Evolutionary conservation across 768 basidiomycete genomes (phyloP).

Genomic region (Tulasnella sp.): DNA sequence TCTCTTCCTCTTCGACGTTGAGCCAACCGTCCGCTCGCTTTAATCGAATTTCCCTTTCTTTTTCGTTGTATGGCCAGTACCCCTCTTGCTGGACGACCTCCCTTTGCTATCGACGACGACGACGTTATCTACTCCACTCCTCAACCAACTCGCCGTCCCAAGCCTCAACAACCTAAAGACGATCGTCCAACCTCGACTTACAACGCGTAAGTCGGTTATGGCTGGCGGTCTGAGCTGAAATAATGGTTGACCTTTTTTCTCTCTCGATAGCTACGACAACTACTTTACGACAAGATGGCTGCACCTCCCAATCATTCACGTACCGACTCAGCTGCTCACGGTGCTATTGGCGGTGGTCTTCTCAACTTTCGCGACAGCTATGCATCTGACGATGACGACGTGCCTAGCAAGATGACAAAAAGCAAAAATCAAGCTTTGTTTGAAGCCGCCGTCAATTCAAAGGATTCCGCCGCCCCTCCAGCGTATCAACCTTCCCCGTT

Average conservation of each 20-base stretch:
- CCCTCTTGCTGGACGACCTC: constrained; percentile 14
- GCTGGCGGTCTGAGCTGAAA: constrained; percentile 1
- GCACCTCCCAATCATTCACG: neutral
- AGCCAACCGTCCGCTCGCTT: constrained; percentile 2
- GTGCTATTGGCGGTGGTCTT: constrained; percentile 15
- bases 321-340: constrained; percentile 3
- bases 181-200: constrained; percentile 15
- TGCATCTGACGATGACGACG: constrained; percentile 12
- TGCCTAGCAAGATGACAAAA: neutral
- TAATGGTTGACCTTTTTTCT: neutral
- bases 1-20: neutral
- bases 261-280: constrained; percentile 5
- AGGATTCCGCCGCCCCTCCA: constrained; percentile 9
- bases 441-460: constrained; percentile 11
- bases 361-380: constrained; percentile 7
- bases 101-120: constrained; percentile 17
- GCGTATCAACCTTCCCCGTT: neutral
- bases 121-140: constrained; percentile 7
- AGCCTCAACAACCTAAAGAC: constrained; percentile 4
- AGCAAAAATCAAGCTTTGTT: constrained; percentile 16
- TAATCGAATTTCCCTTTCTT: no score
- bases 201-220: constrained; percentile 13
- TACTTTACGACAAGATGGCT: neutral
- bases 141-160: constrained; percentile 1
- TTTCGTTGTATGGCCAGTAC: no score